phyloP scores from a whole-genome alignment of 2,329 filamentous ascomycete genomes.

The Fusarium phyllophilum region DNA sequence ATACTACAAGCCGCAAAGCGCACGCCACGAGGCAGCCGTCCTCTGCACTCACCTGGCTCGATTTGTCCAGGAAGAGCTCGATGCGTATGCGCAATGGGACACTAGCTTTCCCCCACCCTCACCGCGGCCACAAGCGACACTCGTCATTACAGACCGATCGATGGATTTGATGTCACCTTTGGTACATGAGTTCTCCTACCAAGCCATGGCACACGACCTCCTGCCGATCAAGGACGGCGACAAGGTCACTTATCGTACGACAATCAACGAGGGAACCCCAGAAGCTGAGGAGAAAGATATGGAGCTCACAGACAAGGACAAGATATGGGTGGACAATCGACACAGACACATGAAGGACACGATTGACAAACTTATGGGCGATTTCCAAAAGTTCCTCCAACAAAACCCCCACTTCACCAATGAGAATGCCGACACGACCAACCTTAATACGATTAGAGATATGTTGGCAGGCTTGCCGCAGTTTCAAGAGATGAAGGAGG shows the following conservation, averaged over 20 bases:
- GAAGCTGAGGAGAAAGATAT: conserved; percentile 87
- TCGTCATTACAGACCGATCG: conserved; percentile 89
- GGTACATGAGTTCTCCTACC: conserved; percentile 96
- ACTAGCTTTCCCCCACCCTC: conserved; percentile 84
- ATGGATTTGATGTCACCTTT: conserved; percentile 92
- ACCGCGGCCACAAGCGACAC: conserved; percentile 79
- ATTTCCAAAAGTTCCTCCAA: conserved; percentile 91
- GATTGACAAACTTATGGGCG: conserved; percentile 89
- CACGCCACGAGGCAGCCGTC: conserved; percentile 87
- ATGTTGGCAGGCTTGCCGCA: conserved; percentile 96
- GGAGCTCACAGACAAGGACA: conserved; percentile 90
- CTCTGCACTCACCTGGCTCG: conserved; percentile 88
- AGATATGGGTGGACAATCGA: conserved; percentile 93
- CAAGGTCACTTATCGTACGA: conserved; percentile 85
- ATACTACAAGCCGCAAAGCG: conserved; percentile 82
- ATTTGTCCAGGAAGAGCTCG: conserved; percentile 91
- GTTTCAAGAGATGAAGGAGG: conserved; percentile 94
- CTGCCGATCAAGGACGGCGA: conserved; percentile 88
- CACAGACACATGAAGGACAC: conserved; percentile 99
- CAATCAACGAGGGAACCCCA: conserved; percentile 76
- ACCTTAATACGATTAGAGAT: conserved; percentile 91
- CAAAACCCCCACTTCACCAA: conserved; percentile 94
- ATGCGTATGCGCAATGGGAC: conserved; percentile 87
- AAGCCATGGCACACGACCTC: conserved; percentile 96
- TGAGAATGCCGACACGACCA: conserved; percentile 73